A percentile compares a stretch with the other conserved stretches of the same genome.
Evolutionary conservation across 2,329 filamentous ascomycete genomes (phyloP).

Genomic region (Trichoderma cornu-damae): DNA sequence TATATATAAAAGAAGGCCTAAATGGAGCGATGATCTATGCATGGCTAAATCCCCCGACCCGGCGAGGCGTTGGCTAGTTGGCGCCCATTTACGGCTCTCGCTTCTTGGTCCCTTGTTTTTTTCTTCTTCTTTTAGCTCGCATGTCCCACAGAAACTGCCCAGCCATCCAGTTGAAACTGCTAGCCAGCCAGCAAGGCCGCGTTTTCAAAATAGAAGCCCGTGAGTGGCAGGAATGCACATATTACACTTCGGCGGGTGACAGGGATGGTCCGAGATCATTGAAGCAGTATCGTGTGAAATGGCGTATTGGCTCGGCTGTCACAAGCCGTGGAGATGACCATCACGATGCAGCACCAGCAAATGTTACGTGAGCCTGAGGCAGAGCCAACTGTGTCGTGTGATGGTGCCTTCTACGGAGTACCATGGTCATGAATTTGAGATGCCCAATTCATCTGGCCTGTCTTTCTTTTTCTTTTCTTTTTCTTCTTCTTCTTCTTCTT

Average conservation of each 20-base stretch:
- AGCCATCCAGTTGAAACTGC: neutral
- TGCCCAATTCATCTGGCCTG: too few species aligned
- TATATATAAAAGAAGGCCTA: neutral
- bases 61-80: constrained; percentile 5
- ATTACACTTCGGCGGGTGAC: neutral
- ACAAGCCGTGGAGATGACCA: neutral
- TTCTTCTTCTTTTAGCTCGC: neutral
- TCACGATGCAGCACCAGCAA: neutral
- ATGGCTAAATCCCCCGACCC: constrained; percentile 17
- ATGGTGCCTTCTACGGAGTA: too few species aligned
- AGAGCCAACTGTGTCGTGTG: too few species aligned
- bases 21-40: constrained; percentile 11
- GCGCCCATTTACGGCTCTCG: constrained; percentile 7
- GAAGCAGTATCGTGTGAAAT: neutral
- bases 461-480: too few species aligned
- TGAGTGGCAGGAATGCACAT: neutral
- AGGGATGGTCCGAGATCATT: neutral
- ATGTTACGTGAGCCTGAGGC: neutral
- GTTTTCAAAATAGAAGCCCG: neutral
- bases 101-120: constrained; percentile 1
- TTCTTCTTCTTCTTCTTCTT: too few species aligned
- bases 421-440: too few species aligned
- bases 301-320: neutral
- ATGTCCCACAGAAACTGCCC: neutral
- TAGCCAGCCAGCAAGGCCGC: neutral